Evolutionary conservation across 1,284 basidiomycete species (phyloP), one percentile per base, ranked within the genome.

Genomic region (Lignosus rhinocerotis): DNA sequence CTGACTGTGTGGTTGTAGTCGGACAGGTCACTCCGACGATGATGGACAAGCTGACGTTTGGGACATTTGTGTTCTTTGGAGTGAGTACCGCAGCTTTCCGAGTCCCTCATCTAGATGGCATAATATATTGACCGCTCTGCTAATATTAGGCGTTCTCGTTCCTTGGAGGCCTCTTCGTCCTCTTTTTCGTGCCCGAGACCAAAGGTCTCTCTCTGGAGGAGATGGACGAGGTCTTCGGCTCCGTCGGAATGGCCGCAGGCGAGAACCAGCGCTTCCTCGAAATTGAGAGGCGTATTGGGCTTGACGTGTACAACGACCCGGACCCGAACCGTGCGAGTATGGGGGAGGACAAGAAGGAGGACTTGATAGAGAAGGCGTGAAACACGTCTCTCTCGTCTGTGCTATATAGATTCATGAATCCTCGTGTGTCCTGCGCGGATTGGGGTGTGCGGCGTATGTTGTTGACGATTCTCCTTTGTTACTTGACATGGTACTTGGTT

Each of bases 1-100:
- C 19, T 62, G 9, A 51, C 11, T 38, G 11, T 38, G 11, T 47
- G 36, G 21, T 16, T 55, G n/a, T 53, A 64, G 70, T 73, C 51
- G 67, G 73, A 30, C 70, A 85, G 74, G 85, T 88, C 9, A 88
- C 86, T 4, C 86, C 86, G 2, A 78, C 80, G 0, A 88, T 88
- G 86, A 69, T 85, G 57, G 62, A 70, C 14, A 74, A 86, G 46
- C 72, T 88, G 30, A 72, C 78, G 19, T 88, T 82, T 65, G 86
- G 85, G 8, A 89, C 86, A 0, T 88, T 88, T 64, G 75, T 89
- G 42, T 87, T 88, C 75, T 88, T 88, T 66, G 86, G 86, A 36
- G 82, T 86, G 71, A 59, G 80, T 56, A 19, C 48, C 58, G 10
- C 30, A 19, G 50, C 45, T 38, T 31, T 36, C 25, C n/a, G n/a